Evolutionary conservation across 352 stramenopile genomes (phyloP), one percentile per base, ranked within the genome.

Genomic region (Phytophthora meadii): DNA sequence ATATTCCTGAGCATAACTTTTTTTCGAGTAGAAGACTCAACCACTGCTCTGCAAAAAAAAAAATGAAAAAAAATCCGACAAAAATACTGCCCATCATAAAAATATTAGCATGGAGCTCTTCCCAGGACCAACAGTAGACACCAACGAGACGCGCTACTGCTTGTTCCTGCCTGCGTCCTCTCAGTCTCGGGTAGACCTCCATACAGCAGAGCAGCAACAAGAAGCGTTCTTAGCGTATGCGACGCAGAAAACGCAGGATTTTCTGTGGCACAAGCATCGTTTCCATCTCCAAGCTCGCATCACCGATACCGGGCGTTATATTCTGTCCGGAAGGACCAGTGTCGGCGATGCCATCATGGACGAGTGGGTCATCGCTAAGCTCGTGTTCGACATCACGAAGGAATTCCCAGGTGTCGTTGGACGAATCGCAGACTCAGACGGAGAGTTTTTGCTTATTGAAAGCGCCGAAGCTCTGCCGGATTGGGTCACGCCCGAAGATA

Each of bases 361-460:
- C 59, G 85, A 92, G 47, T 94, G 85, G 83, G 71, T 92, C 2
- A 48, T 87, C 4, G 74, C 70, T 9, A 71, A 71, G 19, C 65
- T 90, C 8, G 46, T 90, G 9, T 74, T 79, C n/a, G 67, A 75
- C 54, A 61, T 92, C 34, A 84, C 81, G 1, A 65, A 27, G 15
- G 52, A 39, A 11, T 70, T 81, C 42, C 53, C 61, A 25, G 46
- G 70, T 19, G 57, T 88, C 14, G 48, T 89, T 9, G 68, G 76
- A 22, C 63, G 76, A 8, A 54, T 88, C 5, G 60, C 25, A 4
- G 85, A 92, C 61, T 59, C 68, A 4, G 85, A 92, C 62, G 85
- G 85, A 32, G 79, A 94, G 59, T 92, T 94, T 61, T 54, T 94
- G 32, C 75, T 94, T 54, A 90, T 94, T 61, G 83, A 92, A 65